These are phyloP conservation scores for Leccinum boreale DNA, from an alignment of 768 basidiomycete species.

Conservation along the genomic window DNA sequence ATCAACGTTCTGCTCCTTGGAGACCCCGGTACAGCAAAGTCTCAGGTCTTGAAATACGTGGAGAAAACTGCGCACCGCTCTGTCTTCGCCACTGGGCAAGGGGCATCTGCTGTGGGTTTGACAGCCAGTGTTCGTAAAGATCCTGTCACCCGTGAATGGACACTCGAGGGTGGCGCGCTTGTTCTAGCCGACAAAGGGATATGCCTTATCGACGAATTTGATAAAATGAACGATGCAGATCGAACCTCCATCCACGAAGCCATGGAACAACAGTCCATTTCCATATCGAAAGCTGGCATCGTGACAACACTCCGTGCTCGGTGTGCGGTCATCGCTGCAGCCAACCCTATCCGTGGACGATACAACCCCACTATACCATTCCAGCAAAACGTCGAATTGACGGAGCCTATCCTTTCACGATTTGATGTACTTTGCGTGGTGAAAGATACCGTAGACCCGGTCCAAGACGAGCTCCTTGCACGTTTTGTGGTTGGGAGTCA, in stretches of 20 bases:
- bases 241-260: constrained; percentile 99
- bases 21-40: constrained; percentile 98
- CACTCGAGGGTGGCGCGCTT: constrained; percentile 94
- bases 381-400: constrained; percentile 97
- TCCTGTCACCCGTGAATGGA: constrained; percentile 97
- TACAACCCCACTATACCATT: constrained; percentile 99
- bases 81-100: constrained; percentile 98
- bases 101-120: constrained; percentile 96
- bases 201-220: constrained; percentile 98
- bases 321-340: constrained; percentile 96
- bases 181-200: constrained; percentile 99
- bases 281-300: constrained; percentile 98
- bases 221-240: constrained; percentile 99
- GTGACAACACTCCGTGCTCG: constrained; percentile 97
- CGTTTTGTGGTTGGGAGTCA: constrained; percentile 98
- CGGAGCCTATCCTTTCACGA: constrained; percentile 95
- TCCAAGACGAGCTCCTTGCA: constrained; percentile 93
- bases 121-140: constrained; percentile 99
- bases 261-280: constrained; percentile 99
- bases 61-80: constrained; percentile 98
- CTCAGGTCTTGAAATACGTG: constrained; percentile 97
- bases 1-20: constrained; percentile 96
- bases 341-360: constrained; percentile 94
- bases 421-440: constrained; percentile 99
- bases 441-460: constrained; percentile 95